phyloP scores from a whole-genome alignment of 2,329 filamentous ascomycete species.

The Ascochyta lentis region DNA sequence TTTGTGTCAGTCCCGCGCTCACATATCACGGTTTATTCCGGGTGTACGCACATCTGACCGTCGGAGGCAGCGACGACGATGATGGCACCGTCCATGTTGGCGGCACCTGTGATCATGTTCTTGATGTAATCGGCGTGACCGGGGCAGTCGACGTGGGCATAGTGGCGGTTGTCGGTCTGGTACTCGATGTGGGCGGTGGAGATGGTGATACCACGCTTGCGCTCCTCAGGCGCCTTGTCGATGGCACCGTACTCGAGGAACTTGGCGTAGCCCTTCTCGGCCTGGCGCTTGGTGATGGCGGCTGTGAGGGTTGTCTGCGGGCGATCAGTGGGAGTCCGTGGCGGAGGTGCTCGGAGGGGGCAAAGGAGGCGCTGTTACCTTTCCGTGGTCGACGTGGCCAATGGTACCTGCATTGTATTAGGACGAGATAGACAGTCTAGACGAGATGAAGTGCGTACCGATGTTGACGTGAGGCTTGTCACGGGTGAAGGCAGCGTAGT shows the following conservation, averaged over 20 bases:
- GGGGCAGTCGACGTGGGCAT: constrained; percentile 99
- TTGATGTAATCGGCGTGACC: constrained; percentile 99
- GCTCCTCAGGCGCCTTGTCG: constrained; percentile 98
- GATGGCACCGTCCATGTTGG: constrained; percentile 98
- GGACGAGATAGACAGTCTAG: background rate
- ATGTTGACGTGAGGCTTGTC: constrained; percentile 99
- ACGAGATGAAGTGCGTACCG: constrained; percentile 61
- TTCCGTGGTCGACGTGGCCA: constrained; percentile 99
- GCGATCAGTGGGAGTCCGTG: constrained; percentile 16
- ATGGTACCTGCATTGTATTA: constrained; percentile 74
- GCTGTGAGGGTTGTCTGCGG: constrained; percentile 92
- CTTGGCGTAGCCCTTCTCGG: constrained; percentile 89
- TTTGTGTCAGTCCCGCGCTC: constrained; percentile 6
- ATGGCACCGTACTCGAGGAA: constrained; percentile 98
- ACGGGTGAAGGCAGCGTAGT: constrained; percentile 77
- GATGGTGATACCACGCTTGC: constrained; percentile 99
- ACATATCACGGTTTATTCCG: background rate
- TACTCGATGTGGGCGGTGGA: constrained; percentile 99
- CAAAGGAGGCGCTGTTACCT: constrained; percentile 63
- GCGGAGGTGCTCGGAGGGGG: constrained; percentile 21
- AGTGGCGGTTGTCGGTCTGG: constrained; percentile 90
- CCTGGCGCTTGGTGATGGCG: constrained; percentile 97
- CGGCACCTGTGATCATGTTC: constrained; percentile 99
- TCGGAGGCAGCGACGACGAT: constrained; percentile 98
- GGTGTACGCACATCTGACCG: constrained; percentile 81